phyloP scores from a whole-genome alignment of 2,329 filamentous ascomycete genomes.

The Claviceps capensis region DNA sequence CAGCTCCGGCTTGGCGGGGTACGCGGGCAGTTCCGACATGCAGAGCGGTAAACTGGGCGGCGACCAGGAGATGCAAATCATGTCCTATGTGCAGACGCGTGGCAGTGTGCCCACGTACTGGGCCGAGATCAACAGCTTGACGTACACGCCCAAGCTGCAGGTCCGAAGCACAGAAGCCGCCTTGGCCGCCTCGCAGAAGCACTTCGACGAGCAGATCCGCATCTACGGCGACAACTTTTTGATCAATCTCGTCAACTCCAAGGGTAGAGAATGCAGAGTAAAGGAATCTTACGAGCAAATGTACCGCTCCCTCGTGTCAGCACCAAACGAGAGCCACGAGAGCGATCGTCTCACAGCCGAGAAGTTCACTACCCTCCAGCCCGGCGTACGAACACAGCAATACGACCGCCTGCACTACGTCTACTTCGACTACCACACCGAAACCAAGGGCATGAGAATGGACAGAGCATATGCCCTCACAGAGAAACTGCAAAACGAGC shows the following conservation, averaged over 20 bases:
- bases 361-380: conserved; percentile 69
- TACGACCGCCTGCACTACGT: conserved; percentile 86
- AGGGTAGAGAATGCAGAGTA: conserved; percentile 74
- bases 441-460: conserved; percentile 92
- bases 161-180: conserved; percentile 75
- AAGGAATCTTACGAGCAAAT: conserved; percentile 92
- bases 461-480: conserved; percentile 79
- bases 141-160: conserved; percentile 83
- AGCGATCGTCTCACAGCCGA: conserved; percentile 56
- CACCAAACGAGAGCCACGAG: conserved; percentile 51
- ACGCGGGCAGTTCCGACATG: conserved; percentile 62
- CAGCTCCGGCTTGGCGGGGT: conserved; percentile 61
- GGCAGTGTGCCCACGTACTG: conserved; percentile 94
- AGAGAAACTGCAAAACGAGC: conserved; percentile 62
- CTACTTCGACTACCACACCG: conserved; percentile 97
- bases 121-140: conserved; percentile 87
- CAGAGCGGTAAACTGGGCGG: conserved; percentile 55
- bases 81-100: conserved; percentile 92
- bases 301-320: conserved; percentile 60
- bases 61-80: conserved; percentile 67
- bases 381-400: conserved; percentile 40
- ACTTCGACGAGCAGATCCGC: conserved; percentile 87
- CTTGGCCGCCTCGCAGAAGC: conserved; percentile 62
- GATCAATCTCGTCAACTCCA: conserved; percentile 94
- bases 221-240: conserved; percentile 95